Percentiles rank a stretch among this genome's conserved stretches.
phyloP scores from a whole-genome alignment of 352 stramenopile genomes.

The Pythium oligandrum region DNA sequence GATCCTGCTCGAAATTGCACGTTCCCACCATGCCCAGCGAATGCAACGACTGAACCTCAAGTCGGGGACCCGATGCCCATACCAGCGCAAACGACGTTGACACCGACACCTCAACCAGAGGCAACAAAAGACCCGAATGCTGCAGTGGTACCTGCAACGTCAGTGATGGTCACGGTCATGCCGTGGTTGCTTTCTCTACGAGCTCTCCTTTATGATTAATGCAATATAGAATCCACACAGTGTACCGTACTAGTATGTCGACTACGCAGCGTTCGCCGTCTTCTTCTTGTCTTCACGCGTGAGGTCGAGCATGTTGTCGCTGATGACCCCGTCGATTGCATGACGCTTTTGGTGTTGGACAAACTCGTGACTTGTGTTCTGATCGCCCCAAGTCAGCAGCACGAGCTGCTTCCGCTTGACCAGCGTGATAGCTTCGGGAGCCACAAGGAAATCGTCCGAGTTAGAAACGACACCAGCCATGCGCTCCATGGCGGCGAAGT shows the following conservation, averaged over 20 bases:
- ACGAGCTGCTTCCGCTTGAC: constrained; percentile 44
- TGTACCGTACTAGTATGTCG: background rate
- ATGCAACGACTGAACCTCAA: background rate
- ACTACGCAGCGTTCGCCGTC: background rate
- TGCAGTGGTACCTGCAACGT: too few species aligned
- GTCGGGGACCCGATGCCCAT: background rate
- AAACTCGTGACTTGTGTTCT: constrained; percentile 70
- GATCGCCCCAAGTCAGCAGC: constrained; percentile 72
- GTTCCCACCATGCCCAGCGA: constrained; percentile 15
- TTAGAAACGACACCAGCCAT: constrained; percentile 72
- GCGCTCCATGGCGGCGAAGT: constrained; percentile 58
- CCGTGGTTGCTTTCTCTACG: too few species aligned
- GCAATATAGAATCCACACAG: background rate
- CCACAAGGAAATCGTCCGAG: constrained; percentile 58
- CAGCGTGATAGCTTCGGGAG: constrained; percentile 37
- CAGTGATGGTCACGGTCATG: too few species aligned
- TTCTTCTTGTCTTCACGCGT: constrained; percentile 10
- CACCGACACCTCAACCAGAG: too few species aligned
- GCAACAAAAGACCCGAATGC: too few species aligned
- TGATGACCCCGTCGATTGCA: constrained; percentile 73
- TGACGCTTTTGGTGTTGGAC: constrained; percentile 69
- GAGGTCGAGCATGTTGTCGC: constrained; percentile 79
- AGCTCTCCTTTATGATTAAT: background rate
- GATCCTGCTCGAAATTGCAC: constrained; percentile 30
- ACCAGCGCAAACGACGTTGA: background rate